Conservation (phyloP, 1,139 yeast species). For the Suhomyces wounanorum region DNA sequence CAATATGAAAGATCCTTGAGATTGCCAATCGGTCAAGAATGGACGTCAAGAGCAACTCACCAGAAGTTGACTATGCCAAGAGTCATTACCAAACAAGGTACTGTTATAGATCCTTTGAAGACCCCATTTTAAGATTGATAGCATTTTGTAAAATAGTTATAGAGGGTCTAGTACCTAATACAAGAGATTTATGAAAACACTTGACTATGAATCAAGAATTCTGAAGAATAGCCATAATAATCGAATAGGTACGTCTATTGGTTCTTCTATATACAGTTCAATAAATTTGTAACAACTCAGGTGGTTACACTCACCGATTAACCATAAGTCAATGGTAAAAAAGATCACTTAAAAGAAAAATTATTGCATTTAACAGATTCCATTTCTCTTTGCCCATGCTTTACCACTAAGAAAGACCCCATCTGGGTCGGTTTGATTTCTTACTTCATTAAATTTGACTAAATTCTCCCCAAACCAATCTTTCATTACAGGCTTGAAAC, state of each 20-base stretch:
- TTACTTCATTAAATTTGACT: constrained; percentile 55
- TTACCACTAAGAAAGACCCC: constrained; percentile 78
- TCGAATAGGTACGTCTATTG: not conserved
- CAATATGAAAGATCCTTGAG: constrained; percentile 92
- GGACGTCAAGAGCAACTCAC: constrained; percentile 88
- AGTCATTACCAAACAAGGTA: constrained; percentile 82
- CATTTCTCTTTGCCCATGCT: constrained; percentile 81
- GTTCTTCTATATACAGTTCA: not conserved
- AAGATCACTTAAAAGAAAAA: not conserved
- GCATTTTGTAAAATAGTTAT: constrained; percentile 5
- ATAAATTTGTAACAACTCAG: not conserved
- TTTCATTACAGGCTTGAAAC: constrained; percentile 66
- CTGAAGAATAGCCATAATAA: too few relatives aligned
- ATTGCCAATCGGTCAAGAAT: constrained; percentile 97
- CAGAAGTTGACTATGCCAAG: constrained; percentile 89
- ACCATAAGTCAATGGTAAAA: too few relatives aligned
- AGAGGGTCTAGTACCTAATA: constrained; percentile 5
- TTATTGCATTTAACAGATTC: constrained; percentile 43
- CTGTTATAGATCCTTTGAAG: constrained; percentile 86
- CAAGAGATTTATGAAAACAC: not conserved
- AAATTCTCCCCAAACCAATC: constrained; percentile 84
- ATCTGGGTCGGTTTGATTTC: constrained; percentile 73
- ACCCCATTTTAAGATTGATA: constrained; percentile 57
- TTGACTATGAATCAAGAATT: not conserved
- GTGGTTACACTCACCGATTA: too few relatives aligned